Evolutionary conservation across 352 stramenopile species (phyloP).

Genomic region (Pythium grandisporangium): DNA sequence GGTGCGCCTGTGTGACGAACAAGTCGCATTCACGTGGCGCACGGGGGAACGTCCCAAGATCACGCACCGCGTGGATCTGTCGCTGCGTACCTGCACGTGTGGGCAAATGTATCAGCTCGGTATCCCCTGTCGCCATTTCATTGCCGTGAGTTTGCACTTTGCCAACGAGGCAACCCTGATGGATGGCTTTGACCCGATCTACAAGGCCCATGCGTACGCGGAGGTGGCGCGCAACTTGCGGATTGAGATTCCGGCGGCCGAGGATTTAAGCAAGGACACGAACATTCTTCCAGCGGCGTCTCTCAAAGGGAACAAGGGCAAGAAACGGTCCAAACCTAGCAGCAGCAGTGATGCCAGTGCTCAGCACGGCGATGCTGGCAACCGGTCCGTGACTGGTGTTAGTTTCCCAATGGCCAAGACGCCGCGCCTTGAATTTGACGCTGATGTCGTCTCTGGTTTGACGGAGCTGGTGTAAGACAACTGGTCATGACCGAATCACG

Average conservation of each 20-base stretch:
- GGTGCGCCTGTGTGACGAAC: conserved; percentile 53
- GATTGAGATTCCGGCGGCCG: conserved; percentile 67
- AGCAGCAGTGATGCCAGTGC: not conserved
- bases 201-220: conserved; percentile 53
- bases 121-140: conserved; percentile 71
- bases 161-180: conserved; percentile 42
- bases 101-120: conserved; percentile 61
- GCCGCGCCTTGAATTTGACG: conserved; percentile 49
- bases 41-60: conserved; percentile 58
- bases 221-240: conserved; percentile 50
- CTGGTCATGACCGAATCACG: no score
- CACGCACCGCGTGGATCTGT: conserved; percentile 53
- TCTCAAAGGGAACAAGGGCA: conserved; percentile 40
- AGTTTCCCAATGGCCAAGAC: conserved; percentile 25
- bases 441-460: conserved; percentile 45
- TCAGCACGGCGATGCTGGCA: not conserved
- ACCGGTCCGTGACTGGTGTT: not conserved
- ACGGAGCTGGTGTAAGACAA: conserved; percentile 39
- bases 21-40: conserved; percentile 66
- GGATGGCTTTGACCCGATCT: conserved; percentile 58
- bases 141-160: conserved; percentile 56
- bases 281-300: conserved; percentile 42
- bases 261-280: conserved; percentile 62
- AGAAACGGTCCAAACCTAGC: conserved; percentile 38
- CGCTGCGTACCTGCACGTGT: conserved; percentile 54